A percentile compares a stretch with the other conserved stretches of the same genome.
Evolutionary conservation across 177 flowering plant genomes (phyloP).

Genomic region (Telopea speciosissima): DNA sequence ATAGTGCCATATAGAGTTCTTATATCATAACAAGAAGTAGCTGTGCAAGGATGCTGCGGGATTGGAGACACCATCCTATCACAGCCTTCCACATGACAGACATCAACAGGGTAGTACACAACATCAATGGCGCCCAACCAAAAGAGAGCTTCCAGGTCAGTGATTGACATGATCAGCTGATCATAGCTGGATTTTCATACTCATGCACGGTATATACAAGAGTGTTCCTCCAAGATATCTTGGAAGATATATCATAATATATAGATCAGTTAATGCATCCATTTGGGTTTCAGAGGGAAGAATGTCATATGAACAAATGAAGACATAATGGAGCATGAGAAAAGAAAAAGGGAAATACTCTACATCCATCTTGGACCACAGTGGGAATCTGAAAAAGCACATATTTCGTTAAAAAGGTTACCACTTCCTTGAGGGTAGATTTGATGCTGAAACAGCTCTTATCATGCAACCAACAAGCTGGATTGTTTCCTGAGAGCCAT

Average conservation of each 20-base stretch:
- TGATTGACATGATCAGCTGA: not conserved
- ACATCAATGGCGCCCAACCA: not conserved
- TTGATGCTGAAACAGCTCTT: slow-evolving; percentile 75
- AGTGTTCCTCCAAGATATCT: not conserved
- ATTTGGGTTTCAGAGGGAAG: not conserved
- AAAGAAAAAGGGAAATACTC: not conserved
- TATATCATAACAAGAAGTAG: not conserved
- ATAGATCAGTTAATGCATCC: not conserved
- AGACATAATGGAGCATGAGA: not conserved
- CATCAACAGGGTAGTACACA: not conserved
- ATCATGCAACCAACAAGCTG: slow-evolving; percentile 51
- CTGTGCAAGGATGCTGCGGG: not conserved
- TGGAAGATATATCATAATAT: not conserved
- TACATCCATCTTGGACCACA: not conserved
- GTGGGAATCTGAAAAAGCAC: not conserved
- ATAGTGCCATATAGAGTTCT: not conserved
- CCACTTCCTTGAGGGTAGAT: slow-evolving; percentile 70
- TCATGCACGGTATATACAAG: not conserved
- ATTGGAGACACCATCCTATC: not conserved
- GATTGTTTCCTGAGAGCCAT: slow-evolving; percentile 45
- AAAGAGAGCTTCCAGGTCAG: not conserved
- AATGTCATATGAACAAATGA: no score
- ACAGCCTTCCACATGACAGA: not conserved
- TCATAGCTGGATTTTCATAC: not conserved
- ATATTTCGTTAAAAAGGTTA: slow-evolving; percentile 11